phyloP scores from a whole-genome alignment of 768 basidiomycete genomes.

The Serendipita sp. region DNA sequence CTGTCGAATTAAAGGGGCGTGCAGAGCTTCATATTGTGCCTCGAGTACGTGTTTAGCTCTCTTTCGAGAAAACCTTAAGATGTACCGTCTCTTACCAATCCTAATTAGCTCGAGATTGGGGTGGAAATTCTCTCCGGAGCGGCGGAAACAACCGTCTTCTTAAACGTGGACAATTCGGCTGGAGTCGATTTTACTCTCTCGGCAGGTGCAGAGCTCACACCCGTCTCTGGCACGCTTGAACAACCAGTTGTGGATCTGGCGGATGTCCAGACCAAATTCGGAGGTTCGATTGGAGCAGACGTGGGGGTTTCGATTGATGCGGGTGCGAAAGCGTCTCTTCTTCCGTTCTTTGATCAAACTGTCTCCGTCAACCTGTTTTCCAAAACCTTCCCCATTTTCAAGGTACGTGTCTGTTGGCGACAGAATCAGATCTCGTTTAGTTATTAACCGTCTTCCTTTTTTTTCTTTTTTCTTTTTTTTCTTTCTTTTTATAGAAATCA shows the following conservation, averaged over 20 bases:
- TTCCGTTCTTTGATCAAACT: slow-evolving; percentile 3
- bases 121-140: slow-evolving; percentile 25
- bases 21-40: not conserved
- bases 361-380: not conserved
- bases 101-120: slow-evolving; percentile 25
- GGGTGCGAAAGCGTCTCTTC: not conserved
- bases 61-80: not conserved
- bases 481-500: not conserved
- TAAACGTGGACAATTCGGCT: slow-evolving; percentile 23
- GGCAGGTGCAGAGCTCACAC: slow-evolving; percentile 10
- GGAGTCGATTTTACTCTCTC: slow-evolving; percentile 17
- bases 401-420: not conserved
- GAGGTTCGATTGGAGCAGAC: not conserved
- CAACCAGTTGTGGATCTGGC: not conserved
- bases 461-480: too few relatives aligned
- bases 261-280: slow-evolving; percentile 1
- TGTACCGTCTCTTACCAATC: not conserved
- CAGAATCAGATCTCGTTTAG: too few relatives aligned
- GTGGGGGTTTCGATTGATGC: not conserved
- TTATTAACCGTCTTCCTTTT: too few relatives aligned
- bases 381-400: slow-evolving; percentile 2
- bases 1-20: slow-evolving; percentile 17
- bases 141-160: slow-evolving; percentile 26
- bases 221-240: not conserved
- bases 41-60: slow-evolving; percentile 3